These are phyloP conservation scores for Microdochium nivale DNA, from an alignment of 2,329 filamentous ascomycete genomes.

Conservation along the genomic window DNA sequence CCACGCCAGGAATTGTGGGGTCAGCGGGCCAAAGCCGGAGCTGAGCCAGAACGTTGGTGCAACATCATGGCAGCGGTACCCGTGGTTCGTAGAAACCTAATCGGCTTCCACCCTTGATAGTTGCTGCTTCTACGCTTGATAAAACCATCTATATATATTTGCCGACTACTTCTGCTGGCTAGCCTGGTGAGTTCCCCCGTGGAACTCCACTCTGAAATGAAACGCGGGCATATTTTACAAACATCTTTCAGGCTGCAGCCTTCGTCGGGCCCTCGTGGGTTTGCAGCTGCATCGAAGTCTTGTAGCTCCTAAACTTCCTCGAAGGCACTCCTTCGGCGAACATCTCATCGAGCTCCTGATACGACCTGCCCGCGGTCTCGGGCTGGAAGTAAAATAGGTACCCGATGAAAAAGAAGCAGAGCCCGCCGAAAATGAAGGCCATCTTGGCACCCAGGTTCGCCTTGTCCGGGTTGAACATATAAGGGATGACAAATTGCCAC, in stretches of 20 bases:
- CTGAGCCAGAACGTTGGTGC: no score
- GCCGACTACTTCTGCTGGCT: no score
- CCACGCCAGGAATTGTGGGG: no score
- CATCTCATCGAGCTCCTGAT: slow-evolving; percentile 4
- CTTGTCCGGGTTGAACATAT: slow-evolving; percentile 33
- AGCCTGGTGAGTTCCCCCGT: no score
- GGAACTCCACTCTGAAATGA: no score
- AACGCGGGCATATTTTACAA: no score
- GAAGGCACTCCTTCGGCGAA: neutral
- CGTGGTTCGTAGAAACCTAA: no score
- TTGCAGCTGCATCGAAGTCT: neutral
- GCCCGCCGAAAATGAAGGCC: slow-evolving; percentile 29
- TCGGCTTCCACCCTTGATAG: no score
- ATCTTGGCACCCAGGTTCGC: slow-evolving; percentile 33
- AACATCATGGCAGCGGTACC: no score
- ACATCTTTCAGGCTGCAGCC: neutral
- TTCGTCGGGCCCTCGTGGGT: neutral
- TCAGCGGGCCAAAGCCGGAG: no score
- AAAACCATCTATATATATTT: no score
- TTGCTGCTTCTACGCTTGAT: no score
- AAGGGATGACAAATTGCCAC: slow-evolving; percentile 34
- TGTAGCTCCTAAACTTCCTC: neutral
- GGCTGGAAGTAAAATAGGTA: slow-evolving; percentile 25
- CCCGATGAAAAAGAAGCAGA: slow-evolving; percentile 23
- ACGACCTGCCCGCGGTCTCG: slow-evolving; percentile 18